Evolutionary conservation across 2,329 filamentous ascomycete species (phyloP).

Genomic region (Fusarium chaquense): DNA sequence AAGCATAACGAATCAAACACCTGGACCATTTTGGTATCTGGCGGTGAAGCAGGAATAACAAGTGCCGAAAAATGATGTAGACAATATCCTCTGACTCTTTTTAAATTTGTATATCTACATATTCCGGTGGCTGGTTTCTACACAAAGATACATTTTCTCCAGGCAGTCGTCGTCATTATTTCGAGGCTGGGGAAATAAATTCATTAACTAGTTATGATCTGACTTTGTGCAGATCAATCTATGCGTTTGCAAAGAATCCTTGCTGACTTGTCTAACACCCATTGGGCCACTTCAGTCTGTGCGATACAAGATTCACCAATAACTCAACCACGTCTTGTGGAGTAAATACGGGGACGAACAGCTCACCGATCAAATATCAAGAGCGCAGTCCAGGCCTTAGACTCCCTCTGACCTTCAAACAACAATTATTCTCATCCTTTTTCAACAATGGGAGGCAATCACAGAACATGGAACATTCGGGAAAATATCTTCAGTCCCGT

Average conservation of each 20-base stretch:
- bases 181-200: neutral
- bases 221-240: neutral
- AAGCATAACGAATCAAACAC: neutral
- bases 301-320: neutral
- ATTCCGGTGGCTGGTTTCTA: neutral
- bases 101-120: neutral
- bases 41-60: too few species aligned
- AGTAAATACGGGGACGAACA: neutral
- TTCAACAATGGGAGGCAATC: neutral
- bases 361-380: neutral
- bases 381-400: neutral
- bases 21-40: too few species aligned
- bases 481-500: neutral
- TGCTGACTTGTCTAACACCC: neutral
- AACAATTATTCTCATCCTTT: neutral
- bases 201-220: neutral
- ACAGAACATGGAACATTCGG: neutral
- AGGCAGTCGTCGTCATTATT: too few species aligned
- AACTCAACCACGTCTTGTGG: neutral
- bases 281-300: neutral
- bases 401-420: neutral
- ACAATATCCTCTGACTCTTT: too few species aligned
- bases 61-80: too few species aligned
- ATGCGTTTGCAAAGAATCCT: neutral
- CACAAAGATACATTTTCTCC: neutral